These are phyloP conservation scores for Candida ovalis DNA, from an alignment of 805 yeast species.

Conservation along the genomic window DNA sequence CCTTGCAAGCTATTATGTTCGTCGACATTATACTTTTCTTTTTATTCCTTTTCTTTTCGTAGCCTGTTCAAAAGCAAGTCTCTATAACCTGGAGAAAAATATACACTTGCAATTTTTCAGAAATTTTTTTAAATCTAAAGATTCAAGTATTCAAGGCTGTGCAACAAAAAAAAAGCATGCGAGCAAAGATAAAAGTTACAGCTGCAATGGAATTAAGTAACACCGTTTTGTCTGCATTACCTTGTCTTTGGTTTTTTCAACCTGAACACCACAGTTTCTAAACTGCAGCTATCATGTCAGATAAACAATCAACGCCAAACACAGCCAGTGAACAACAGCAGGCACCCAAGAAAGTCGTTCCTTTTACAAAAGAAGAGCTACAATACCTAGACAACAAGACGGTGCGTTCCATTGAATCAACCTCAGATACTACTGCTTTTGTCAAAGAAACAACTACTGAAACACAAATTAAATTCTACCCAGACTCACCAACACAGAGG, in stretches of 20 bases:
- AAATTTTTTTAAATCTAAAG: too few species aligned
- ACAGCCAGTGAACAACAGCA: not conserved
- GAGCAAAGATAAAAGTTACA: not conserved
- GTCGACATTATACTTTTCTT: not conserved
- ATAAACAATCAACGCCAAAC: not conserved
- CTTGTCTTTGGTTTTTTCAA: too few species aligned
- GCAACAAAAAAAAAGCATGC: not conserved
- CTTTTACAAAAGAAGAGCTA: conserved; percentile 14
- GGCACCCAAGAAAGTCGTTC: not conserved
- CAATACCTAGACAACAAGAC: conserved; percentile 26
- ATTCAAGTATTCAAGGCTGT: not conserved
- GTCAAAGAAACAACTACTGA: conserved; percentile 42
- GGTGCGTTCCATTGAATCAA: conserved; percentile 17
- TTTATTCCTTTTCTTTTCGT: too few species aligned
- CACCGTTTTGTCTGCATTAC: not conserved
- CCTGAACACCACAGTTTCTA: not conserved
- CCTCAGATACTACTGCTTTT: conserved; percentile 44
- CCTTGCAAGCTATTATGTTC: not conserved
- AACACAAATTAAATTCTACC: conserved; percentile 62
- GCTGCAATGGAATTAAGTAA: not conserved
- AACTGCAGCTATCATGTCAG: not conserved
- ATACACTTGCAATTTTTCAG: too few species aligned
- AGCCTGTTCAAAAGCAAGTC: too few species aligned
- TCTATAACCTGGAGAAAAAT: too few species aligned
- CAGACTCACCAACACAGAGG: conserved; percentile 79